Percentiles rank a stretch among this genome's conserved stretches.
These are phyloP conservation scores for Suillus sp. DNA, from an alignment of 768 basidiomycete species.

Conservation along the genomic window DNA sequence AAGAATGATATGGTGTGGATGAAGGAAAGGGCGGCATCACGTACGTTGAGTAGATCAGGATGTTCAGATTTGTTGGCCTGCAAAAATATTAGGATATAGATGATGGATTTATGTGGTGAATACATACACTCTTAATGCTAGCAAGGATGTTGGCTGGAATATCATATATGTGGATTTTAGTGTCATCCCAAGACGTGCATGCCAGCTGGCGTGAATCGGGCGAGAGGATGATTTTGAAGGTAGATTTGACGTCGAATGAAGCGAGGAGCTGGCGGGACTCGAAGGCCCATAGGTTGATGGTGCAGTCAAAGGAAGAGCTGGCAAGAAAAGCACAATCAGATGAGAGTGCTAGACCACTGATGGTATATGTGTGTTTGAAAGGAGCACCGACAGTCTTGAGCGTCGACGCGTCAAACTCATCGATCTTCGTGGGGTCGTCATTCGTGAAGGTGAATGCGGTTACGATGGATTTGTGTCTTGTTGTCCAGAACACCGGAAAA, in stretches of 20 bases:
- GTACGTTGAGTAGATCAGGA: no score
- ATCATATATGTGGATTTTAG: background rate
- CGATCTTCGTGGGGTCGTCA: no score
- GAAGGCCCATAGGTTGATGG: background rate
- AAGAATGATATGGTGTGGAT: no score
- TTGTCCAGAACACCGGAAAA: background rate
- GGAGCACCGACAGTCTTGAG: no score
- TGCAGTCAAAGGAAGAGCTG: rapidly evolving
- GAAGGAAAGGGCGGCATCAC: no score
- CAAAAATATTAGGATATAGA: background rate
- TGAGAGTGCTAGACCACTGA: background rate
- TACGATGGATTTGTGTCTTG: background rate
- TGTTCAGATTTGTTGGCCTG: background rate
- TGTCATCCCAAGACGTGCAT: background rate
- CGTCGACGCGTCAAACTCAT: no score
- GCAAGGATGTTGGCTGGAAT: background rate
- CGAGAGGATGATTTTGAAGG: background rate
- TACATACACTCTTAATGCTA: background rate
- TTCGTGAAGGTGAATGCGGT: background rate
- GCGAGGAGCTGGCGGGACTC: background rate
- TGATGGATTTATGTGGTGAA: background rate
- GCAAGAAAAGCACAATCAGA: background rate
- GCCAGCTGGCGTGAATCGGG: background rate
- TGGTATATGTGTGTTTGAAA: no score
- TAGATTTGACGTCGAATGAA: background rate